These are phyloP conservation scores for Laetiporus sulphureus DNA, from an alignment of 1,284 basidiomycete genomes.

Conservation along the genomic window DNA sequence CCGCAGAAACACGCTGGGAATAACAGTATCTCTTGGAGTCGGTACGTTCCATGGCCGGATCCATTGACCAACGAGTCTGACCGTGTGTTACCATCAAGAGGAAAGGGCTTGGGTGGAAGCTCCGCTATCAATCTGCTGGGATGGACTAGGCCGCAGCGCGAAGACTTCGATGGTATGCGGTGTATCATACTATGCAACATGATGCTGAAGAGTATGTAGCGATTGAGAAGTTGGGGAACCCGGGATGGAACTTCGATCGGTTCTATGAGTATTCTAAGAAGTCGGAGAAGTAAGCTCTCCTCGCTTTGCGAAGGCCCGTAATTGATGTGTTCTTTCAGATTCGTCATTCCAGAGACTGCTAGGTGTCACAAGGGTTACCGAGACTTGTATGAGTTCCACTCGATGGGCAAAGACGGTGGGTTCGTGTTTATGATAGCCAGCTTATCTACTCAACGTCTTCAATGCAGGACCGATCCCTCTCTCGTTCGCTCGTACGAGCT, in stretches of 20 bases:
- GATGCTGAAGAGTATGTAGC: neutral
- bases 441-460: neutral
- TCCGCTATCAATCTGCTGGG: constrained; percentile 19
- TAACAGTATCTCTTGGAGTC: constrained; percentile 19
- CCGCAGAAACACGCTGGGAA: constrained; percentile 14
- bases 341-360: neutral
- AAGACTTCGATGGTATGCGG: constrained; percentile 16
- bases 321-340: neutral
- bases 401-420: constrained; percentile 1
- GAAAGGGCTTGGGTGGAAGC: constrained; percentile 17
- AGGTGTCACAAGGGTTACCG: neutral
- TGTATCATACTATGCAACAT: neutral
- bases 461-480: constrained; percentile 7
- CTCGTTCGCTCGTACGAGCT: constrained; percentile 5
- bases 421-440: neutral
- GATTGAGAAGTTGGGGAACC: constrained; percentile 16
- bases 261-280: constrained; percentile 10
- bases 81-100: neutral
- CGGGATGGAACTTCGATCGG: constrained; percentile 18
- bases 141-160: constrained; percentile 19
- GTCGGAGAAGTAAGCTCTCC: constrained; percentile 1
- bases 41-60: too few species aligned
- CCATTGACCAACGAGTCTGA: neutral
- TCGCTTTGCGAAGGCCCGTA: neutral
- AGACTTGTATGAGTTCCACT: neutral